Percentiles rank a stretch among this genome's conserved stretches.
phyloP scores from a whole-genome alignment of 129 eudicot genomes.

The Mikania micrantha region DNA sequence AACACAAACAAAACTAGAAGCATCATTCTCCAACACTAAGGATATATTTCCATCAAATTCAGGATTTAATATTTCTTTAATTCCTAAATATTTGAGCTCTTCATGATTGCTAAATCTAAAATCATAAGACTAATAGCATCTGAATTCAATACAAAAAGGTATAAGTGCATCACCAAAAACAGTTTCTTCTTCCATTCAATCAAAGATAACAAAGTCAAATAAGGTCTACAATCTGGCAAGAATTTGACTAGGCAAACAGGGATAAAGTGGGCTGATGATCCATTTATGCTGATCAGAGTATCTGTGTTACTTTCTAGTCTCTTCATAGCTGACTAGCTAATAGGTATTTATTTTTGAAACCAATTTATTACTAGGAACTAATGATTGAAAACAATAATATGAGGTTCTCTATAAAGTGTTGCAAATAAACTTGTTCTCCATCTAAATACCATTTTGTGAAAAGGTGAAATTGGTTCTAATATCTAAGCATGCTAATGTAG shows the following conservation, averaged over 20 bases:
- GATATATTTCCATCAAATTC: neutral
- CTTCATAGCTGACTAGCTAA: neutral
- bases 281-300: neutral
- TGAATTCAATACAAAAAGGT: neutral
- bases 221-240: neutral
- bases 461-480: neutral
- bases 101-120: constrained; percentile 12
- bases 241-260: neutral
- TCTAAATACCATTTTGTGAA: neutral
- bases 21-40: neutral
- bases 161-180: neutral
- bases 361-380: constrained; percentile 1
- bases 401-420: neutral
- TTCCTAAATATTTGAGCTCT: neutral
- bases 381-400: neutral
- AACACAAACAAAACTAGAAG: neutral
- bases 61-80: neutral
- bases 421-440: neutral
- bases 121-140: constrained; percentile 4
- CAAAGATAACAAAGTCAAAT: neutral
- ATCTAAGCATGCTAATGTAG: constrained; percentile 1
- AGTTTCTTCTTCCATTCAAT: neutral
- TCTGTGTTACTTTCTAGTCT: neutral
- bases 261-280: neutral
- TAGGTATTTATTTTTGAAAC: neutral